Percentiles rank a stretch among this genome's conserved stretches.
Conservation (phyloP, 164 flowering plant species). For the Magnolia changhungtana region DNA sequence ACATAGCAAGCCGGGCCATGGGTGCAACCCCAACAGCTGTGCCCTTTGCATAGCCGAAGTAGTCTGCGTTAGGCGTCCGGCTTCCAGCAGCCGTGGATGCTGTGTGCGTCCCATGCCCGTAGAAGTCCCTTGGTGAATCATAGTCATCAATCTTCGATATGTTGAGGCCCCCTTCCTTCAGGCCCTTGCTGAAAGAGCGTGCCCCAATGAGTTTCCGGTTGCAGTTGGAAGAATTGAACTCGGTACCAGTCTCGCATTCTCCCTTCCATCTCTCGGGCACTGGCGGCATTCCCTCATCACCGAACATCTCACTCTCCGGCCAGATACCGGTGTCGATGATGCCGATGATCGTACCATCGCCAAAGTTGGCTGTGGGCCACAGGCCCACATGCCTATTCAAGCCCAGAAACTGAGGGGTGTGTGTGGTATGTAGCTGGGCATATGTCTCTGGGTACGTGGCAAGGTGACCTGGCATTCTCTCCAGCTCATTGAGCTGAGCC, state of each 20-base stretch:
- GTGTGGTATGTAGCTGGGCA: conserved; percentile 16
- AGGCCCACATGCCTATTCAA: conserved; percentile 3
- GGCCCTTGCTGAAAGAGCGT: conserved; percentile 15
- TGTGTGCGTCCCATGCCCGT: conserved; percentile 91
- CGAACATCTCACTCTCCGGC: conserved; percentile 11
- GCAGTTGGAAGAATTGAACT: conserved; percentile 17
- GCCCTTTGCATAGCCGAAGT: conserved; percentile 54
- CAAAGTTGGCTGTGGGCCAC: conserved; percentile 9
- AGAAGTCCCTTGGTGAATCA: conserved; percentile 60
- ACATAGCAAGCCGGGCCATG: conserved; percentile 12
- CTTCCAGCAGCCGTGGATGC: conserved; percentile 77
- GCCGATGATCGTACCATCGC: conserved; percentile 16
- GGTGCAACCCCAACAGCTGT: conserved; percentile 6
- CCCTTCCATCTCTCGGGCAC: conserved; percentile 8
- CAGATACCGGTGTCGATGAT: conserved; percentile 10
- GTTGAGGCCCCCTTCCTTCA: background rate
- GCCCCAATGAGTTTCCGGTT: conserved; percentile 23
- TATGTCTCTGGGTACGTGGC: conserved; percentile 21
- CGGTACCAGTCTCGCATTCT: conserved; percentile 7
- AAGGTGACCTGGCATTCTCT: conserved; percentile 41
- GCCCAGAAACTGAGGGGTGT: conserved; percentile 15
- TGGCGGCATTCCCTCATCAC: conserved; percentile 6
- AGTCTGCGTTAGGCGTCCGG: conserved; percentile 42
- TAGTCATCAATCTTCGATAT: conserved; percentile 7
- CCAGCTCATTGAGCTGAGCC: conserved; percentile 35